These are phyloP conservation scores for Russula emetica DNA, from an alignment of 768 basidiomycete genomes.

Conservation along the genomic window DNA sequence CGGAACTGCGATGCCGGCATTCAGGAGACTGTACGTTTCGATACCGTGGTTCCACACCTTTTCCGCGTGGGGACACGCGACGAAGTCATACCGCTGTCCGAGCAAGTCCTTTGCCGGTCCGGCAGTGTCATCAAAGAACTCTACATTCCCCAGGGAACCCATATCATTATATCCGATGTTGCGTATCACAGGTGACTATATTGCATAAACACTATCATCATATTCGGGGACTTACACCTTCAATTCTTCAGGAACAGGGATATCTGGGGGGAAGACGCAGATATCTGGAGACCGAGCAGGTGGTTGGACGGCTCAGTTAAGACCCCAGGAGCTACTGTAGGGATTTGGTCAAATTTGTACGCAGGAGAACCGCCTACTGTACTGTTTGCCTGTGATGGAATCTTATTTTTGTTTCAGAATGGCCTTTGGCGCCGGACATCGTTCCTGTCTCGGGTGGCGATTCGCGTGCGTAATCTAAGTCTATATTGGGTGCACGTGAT, in stretches of 20 bases:
- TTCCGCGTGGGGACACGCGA: conserved; percentile 28
- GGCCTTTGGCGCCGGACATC: conserved; percentile 22
- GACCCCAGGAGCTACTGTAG: background rate
- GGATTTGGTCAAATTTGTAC: conserved; percentile 20
- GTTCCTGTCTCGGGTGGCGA: conserved; percentile 21
- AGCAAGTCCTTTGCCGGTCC: conserved; percentile 6
- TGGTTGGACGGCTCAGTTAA: conserved; percentile 21
- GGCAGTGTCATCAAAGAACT: conserved; percentile 10
- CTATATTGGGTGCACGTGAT: background rate
- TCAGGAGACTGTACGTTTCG: conserved; percentile 31
- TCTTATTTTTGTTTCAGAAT: conserved; percentile 5
- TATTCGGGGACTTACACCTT: background rate
- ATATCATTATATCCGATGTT: conserved; percentile 17
- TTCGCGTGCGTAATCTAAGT: conserved; percentile 16
- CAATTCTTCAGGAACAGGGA: conserved; percentile 14
- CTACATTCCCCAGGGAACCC: conserved; percentile 5
- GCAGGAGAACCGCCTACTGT: background rate
- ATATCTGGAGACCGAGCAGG: conserved; percentile 20
- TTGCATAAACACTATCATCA: background rate
- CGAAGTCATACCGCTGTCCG: conserved; percentile 29
- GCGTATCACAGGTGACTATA: conserved; percentile 19
- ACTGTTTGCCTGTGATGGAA: background rate
- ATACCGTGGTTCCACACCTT: conserved; percentile 27
- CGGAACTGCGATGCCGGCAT: background rate
- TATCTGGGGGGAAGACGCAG: conserved; percentile 21